Evolutionary conservation across 192 early-diverging fungal genomes (phyloP), one percentile per base, ranked within the genome.

Genomic region (Coemansia sp.): DNA sequence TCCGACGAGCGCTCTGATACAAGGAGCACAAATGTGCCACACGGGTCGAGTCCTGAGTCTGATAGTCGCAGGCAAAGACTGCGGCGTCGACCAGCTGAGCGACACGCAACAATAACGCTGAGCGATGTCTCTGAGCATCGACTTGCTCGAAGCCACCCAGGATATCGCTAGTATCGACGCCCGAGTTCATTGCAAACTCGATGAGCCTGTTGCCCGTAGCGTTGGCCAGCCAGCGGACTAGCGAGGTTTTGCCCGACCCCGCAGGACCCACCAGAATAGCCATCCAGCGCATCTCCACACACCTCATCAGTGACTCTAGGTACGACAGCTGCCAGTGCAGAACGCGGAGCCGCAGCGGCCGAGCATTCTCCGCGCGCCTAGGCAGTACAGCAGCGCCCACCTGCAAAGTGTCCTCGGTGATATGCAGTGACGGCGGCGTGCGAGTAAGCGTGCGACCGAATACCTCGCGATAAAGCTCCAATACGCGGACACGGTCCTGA

Each of bases 131-230:
- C 30, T 85, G 87, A 44, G 92, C 62, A 77, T 98, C 96, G 10
- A 95, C 90, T 75, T 99, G 97, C 80, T 99, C 96, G 70, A 98
- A 99, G 30, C 97, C 97, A 63, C 97, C 97, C 19, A 99, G 74
- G 9, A 99, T 76, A 74, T 99, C 97, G 75, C 96, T 91, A 2
- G 95, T 92, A 64, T 99, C 97, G 17, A 98, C 92, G 11, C 91
- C 89, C 38, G 91, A 88, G 77, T 96, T 99, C 96, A 99, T 96
- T 9, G 94, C 85, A 69, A 97, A 98, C 85, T 99, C 97, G 33
- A 91, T 88, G 16, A 99, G 84, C 28, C 76, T 74, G 74, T 95
- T 91, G 4, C 96, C 96, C 3, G 92, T 91, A 35, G 96, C 66
- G 13, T 84, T 80, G 14, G 95, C 92, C 69, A 98, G 84, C 49